Conservation (phyloP, 805 yeast species). For the Candida anglica region DNA sequence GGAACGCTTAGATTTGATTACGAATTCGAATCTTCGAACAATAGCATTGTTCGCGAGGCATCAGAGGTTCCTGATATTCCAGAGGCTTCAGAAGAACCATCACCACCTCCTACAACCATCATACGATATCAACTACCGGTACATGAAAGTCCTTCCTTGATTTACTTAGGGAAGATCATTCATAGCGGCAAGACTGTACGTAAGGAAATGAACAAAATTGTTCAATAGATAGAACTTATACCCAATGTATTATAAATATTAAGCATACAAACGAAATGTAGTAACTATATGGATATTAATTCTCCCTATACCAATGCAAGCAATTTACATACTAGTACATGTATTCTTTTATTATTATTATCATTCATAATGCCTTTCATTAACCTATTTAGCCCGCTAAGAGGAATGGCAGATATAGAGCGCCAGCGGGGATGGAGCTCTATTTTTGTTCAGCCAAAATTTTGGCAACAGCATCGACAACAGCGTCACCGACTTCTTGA, state of each 20-base stretch:
- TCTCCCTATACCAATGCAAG: no score
- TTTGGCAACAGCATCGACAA: conserved; percentile 67
- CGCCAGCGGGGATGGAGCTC: no score
- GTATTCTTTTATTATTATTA: neutral
- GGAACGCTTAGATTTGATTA: conserved; percentile 16
- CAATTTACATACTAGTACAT: neutral
- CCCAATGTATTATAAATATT: neutral
- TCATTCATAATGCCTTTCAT: conserved; percentile 1
- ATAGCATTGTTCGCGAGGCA: no score
- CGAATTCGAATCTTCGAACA: no score
- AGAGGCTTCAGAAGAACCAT: neutral
- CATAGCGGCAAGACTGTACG: conserved; percentile 4
- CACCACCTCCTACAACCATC: neutral
- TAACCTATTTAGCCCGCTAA: conserved; percentile 1
- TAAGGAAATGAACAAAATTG: conserved; percentile 2
- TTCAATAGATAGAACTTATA: neutral
- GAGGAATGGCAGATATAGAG: no score
- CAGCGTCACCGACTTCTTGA: conserved; percentile 89
- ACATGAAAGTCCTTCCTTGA: conserved; percentile 1
- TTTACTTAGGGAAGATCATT: neutral
- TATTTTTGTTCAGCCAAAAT: conserved; percentile 18
- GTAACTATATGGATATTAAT: no score
- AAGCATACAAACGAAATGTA: no score
- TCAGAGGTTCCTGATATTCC: no score
- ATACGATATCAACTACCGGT: no score